Conservation (phyloP, 257 asterid species). For the Solanum commersonii region DNA sequence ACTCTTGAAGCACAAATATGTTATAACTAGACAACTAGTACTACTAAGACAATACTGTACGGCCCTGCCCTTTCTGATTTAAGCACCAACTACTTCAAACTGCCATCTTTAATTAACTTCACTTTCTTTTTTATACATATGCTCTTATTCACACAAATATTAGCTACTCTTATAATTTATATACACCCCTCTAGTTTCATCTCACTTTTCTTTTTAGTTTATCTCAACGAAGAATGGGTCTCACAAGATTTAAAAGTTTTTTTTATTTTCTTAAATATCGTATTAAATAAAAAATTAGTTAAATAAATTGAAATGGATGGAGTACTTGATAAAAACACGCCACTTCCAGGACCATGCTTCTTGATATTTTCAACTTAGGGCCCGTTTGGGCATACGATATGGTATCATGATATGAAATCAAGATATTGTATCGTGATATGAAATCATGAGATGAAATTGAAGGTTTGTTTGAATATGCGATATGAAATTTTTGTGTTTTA, state of each 20-base stretch:
- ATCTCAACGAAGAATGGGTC: too few species aligned
- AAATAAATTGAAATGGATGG: not conserved
- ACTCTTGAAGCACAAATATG: constrained; percentile 27
- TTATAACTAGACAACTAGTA: not conserved
- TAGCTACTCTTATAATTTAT: not conserved
- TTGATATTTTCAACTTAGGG: not conserved
- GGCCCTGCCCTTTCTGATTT: not conserved
- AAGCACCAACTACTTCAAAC: constrained; percentile 27
- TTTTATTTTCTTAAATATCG: too few species aligned
- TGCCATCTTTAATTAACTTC: constrained; percentile 7
- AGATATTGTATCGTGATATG: too few species aligned
- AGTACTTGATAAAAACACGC: not conserved
- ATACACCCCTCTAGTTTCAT: not conserved
- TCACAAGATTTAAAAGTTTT: too few species aligned
- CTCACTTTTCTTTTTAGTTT: not conserved
- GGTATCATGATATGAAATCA: too few species aligned
- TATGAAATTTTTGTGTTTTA: too few species aligned
- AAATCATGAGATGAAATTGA: too few species aligned
- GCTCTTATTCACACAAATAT: not conserved
- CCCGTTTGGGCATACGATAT: too few species aligned
- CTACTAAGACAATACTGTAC: not conserved
- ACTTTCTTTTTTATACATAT: not conserved
- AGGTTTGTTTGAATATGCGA: too few species aligned
- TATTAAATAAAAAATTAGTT: not conserved
- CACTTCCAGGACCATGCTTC: not conserved